Evolutionary conservation across 805 yeast genomes (phyloP).

Genomic region (Starmerella stigmatis): DNA sequence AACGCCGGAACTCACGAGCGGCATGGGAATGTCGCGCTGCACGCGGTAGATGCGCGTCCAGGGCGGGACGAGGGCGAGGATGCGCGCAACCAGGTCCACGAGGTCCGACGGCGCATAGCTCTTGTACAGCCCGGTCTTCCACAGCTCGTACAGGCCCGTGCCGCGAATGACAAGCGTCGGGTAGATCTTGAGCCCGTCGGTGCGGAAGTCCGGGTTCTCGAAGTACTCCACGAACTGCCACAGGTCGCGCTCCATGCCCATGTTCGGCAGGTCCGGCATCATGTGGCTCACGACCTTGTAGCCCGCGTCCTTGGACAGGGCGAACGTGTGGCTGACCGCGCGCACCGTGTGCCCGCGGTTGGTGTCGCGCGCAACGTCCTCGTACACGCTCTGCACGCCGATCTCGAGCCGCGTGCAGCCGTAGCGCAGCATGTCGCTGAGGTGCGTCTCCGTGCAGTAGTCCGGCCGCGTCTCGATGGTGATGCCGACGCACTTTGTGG

Average conservation of each 20-base stretch:
- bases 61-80: conserved; percentile 92
- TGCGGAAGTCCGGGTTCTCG: conserved; percentile 92
- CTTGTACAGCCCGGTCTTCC: conserved; percentile 92
- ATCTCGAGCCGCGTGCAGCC: conserved; percentile 96
- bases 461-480: conserved; percentile 98
- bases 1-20: conserved; percentile 92
- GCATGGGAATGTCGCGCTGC: conserved; percentile 99
- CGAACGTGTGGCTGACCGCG: conserved; percentile 91
- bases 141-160: conserved; percentile 89
- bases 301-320: conserved; percentile 95
- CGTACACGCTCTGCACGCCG: conserved; percentile 95
- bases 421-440: conserved; percentile 88
- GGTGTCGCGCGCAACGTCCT: conserved; percentile 96
- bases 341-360: conserved; percentile 96
- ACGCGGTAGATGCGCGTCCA: conserved; percentile 99
- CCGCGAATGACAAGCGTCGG: conserved; percentile 97
- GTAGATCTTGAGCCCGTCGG: conserved; percentile 90
- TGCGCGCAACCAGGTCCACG: conserved; percentile 90
- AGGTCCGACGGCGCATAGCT: conserved; percentile 91
- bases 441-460: conserved; percentile 90
- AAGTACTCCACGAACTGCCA: conserved; percentile 94
- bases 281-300: conserved; percentile 95
- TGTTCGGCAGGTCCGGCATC: conserved; percentile 99
- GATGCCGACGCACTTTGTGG: conserved; percentile 95
- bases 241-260: conserved; percentile 95